Evolutionary conservation across 768 basidiomycete species (phyloP).

Genomic region (Leccinum subgranulosum): DNA sequence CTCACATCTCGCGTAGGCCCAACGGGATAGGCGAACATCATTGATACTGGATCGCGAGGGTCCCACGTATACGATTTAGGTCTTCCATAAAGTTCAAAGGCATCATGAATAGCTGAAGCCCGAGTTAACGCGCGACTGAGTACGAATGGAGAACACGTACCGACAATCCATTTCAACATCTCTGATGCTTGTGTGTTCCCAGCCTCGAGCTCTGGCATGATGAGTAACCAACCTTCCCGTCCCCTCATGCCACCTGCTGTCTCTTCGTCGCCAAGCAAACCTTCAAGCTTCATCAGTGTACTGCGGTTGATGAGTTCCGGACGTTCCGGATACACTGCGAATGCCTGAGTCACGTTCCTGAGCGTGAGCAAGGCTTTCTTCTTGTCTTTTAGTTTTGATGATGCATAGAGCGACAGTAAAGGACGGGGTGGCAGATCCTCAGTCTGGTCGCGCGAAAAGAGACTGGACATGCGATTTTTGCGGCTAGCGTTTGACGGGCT

Average conservation of each 20-base stretch:
- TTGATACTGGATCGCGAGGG: slow-evolving; percentile 70
- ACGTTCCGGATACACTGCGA: slow-evolving; percentile 95
- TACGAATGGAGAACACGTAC: slow-evolving; percentile 40
- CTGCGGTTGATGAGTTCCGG: slow-evolving; percentile 86
- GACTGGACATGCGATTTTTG: slow-evolving; percentile 55
- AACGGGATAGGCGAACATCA: slow-evolving; percentile 95
- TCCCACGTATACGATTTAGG: slow-evolving; percentile 88
- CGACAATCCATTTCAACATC: slow-evolving; percentile 89
- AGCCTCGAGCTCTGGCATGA: slow-evolving; percentile 85
- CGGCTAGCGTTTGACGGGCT: slow-evolving; percentile 21
- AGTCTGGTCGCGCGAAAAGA: slow-evolving; percentile 56
- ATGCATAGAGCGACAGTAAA: slow-evolving; percentile 55
- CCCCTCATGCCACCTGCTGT: slow-evolving; percentile 64
- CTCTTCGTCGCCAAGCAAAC: slow-evolving; percentile 73
- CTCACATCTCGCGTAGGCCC: slow-evolving; percentile 81
- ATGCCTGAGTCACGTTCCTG: slow-evolving; percentile 73
- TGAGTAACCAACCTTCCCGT: slow-evolving; percentile 79
- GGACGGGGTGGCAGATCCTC: slow-evolving; percentile 37
- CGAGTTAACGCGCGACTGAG: slow-evolving; percentile 7
- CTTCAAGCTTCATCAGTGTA: slow-evolving; percentile 91
- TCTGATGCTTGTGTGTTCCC: slow-evolving; percentile 65
- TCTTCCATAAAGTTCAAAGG: slow-evolving; percentile 86
- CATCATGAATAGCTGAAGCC: slow-evolving; percentile 70
- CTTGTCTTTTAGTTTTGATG: slow-evolving; percentile 69
- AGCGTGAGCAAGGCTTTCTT: slow-evolving; percentile 72